Conservation (phyloP, 108 stramenopile species). For the Seminavis robusta region DNA sequence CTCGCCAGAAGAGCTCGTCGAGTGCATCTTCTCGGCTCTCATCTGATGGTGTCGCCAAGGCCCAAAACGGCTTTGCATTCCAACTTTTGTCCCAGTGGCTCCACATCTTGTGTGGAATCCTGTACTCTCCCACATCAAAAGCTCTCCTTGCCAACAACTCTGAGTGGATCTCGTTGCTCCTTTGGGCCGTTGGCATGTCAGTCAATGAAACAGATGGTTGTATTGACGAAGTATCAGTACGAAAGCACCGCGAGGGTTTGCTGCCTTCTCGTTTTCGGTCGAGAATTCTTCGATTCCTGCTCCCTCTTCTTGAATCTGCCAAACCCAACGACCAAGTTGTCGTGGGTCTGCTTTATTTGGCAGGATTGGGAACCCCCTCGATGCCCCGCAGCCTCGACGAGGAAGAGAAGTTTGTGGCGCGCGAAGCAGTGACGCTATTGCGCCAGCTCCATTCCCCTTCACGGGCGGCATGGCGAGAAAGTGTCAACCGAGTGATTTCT, state of each 20-base stretch:
- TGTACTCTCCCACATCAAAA: neutral
- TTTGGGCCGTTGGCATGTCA: slow-evolving; percentile 17
- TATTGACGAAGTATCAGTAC: neutral
- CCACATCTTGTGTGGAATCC: slow-evolving; percentile 22
- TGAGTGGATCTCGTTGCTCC: slow-evolving; percentile 23
- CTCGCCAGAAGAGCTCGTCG: slow-evolving; percentile 7
- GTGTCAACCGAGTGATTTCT: slow-evolving; percentile 19
- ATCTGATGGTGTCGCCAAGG: slow-evolving; percentile 7
- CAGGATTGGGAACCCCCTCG: slow-evolving; percentile 24
- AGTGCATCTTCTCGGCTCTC: neutral
- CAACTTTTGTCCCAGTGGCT: slow-evolving; percentile 42
- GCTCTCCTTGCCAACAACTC: slow-evolving; percentile 4
- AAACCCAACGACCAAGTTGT: slow-evolving; percentile 27
- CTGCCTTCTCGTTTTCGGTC: slow-evolving; percentile 34
- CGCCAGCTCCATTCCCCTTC: slow-evolving; percentile 45
- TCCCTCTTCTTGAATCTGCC: slow-evolving; percentile 30
- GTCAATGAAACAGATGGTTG: neutral
- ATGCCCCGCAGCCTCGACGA: slow-evolving; percentile 9
- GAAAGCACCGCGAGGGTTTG: neutral
- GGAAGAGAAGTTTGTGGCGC: slow-evolving; percentile 25
- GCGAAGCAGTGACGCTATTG: slow-evolving; percentile 54
- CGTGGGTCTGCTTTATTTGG: slow-evolving; percentile 40
- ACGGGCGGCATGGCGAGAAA: slow-evolving; percentile 22
- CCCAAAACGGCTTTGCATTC: slow-evolving; percentile 9
- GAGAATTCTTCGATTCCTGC: slow-evolving; percentile 56